Conservation (phyloP, 106 monocot genomes). For the Dendrobium huoshanense region DNA sequence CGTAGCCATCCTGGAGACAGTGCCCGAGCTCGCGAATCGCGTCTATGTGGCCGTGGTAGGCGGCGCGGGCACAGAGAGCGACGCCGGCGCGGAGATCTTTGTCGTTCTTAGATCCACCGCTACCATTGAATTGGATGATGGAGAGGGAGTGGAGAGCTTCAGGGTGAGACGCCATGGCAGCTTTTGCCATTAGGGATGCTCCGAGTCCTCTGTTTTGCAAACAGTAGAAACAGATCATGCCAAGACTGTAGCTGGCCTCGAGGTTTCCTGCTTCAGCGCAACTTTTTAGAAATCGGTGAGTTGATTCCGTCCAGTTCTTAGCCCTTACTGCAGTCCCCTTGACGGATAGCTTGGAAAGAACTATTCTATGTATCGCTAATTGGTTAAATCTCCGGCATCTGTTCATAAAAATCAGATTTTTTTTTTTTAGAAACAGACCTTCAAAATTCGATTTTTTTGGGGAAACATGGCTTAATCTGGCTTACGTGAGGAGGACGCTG, state of each 20-base stretch:
- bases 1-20: constrained; percentile 72
- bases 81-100: constrained; percentile 49
- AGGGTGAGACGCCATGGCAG: constrained; percentile 48
- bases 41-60: constrained; percentile 45
- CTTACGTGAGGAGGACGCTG: constrained; percentile 37
- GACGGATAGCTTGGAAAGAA: constrained; percentile 35
- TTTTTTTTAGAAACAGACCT: neutral
- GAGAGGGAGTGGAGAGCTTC: constrained; percentile 48
- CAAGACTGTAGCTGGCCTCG: constrained; percentile 55
- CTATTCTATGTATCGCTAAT: constrained; percentile 27
- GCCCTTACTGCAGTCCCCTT: constrained; percentile 33
- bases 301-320: constrained; percentile 41
- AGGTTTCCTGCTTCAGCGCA: constrained; percentile 58
- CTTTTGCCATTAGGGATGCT: constrained; percentile 42
- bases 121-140: constrained; percentile 66
- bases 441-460: neutral
- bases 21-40: constrained; percentile 66
- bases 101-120: constrained; percentile 47
- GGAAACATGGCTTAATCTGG: neutral
- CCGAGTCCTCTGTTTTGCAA: constrained; percentile 33
- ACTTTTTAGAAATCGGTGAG: constrained; percentile 38
- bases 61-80: constrained; percentile 45
- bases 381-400: constrained; percentile 52
- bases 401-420: constrained; percentile 5
- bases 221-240: constrained; percentile 40